Base-by-base conservation (phyloP, 495 filamentous ascomycete genomes). In the Penicillium longicatenatum region DNA sequence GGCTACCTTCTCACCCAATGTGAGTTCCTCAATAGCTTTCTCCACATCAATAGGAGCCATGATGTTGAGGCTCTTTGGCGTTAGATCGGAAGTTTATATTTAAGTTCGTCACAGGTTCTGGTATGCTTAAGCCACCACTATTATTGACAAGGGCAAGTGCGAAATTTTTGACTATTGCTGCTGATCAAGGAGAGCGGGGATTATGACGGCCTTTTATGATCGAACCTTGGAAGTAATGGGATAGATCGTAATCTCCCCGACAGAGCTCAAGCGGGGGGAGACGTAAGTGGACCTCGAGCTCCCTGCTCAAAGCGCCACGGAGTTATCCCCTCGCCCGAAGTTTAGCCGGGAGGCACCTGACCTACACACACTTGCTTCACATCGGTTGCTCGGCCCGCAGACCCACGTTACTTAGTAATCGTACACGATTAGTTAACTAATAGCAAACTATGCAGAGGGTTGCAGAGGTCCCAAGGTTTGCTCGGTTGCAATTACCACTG, bases 31-130 rank as follows among this genome's bases (percentile, higher is more conserved):
- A 43, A 89, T 76, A 12, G 82, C 71, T 57, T 82, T 77, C 59
- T 88, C 85, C 37, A 89, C 83, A 57, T 88, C 75, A 45, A 88
- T 76, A 49, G 79, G 79, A 51, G 78, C 75, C 82, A 88, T 88
- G 57, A 42, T 66, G 50, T 53, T 2, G 17, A 24, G 45, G 30
- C 26, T 33, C 19, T 21, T 24, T 51, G 29, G 4, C 10, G 17
- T 21, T 33, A 50, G 19, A 2, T 51, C 7, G 30, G 6, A 12
- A 10, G 31, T 50, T 5, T 46, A 46, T 22, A 46, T 5, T 22
- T 39, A 17, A 5, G 4, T 22, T 46, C 12, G 21, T 21, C 6
- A 6, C 17, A 21, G 12, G 20, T 22, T 46, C 10, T 46, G 8
- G 7, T 22, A 6, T 1, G 43, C 43, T 14, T 17, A 11, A 21